A percentile compares a stretch with the other conserved stretches of the same genome.
phyloP scores from a whole-genome alignment of 2,329 filamentous ascomycete genomes.

The Penicillium sp. region DNA sequence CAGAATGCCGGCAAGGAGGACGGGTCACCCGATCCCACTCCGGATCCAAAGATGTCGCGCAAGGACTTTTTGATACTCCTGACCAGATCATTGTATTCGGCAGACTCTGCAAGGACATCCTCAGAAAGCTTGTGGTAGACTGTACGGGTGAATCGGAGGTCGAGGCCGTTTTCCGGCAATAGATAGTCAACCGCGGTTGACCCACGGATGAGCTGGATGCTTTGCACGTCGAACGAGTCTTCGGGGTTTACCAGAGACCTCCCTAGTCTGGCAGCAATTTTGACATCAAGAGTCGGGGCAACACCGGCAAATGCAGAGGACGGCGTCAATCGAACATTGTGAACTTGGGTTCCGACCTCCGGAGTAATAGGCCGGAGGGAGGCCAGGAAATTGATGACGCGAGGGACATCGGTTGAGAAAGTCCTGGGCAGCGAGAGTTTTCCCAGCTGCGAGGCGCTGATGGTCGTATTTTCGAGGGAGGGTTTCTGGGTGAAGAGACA shows the following conservation, averaged over 20 bases:
- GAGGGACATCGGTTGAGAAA: conserved; percentile 40
- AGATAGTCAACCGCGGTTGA: conserved; percentile 41
- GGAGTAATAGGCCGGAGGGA: conserved; percentile 23
- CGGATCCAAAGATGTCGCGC: conserved; percentile 22
- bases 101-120: conserved; percentile 1
- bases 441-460: conserved; percentile 37
- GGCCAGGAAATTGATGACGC: conserved; percentile 35
- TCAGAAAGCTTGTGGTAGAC: conserved; percentile 33
- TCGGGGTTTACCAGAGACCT: conserved; percentile 1
- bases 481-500: conserved; percentile 40
- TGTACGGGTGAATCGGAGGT: conserved; percentile 43
- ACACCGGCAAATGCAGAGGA: conserved; percentile 23
- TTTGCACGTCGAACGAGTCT: conserved; percentile 27
- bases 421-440: conserved; percentile 31
- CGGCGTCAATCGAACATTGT: conserved; percentile 40
- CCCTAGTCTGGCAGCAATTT: conserved; percentile 20
- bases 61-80: conserved; percentile 28
- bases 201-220: conserved; percentile 33
- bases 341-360: conserved; percentile 16
- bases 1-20: conserved; percentile 35
- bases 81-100: conserved; percentile 16
- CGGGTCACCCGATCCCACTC: conserved; percentile 8
- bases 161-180: conserved; percentile 41
- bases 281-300: conserved; percentile 41
- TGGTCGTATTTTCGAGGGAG: conserved; percentile 18